Base-by-base conservation (phyloP, 2,329 filamentous ascomycete genomes). In the Ophiocordyceps robertsii region DNA sequence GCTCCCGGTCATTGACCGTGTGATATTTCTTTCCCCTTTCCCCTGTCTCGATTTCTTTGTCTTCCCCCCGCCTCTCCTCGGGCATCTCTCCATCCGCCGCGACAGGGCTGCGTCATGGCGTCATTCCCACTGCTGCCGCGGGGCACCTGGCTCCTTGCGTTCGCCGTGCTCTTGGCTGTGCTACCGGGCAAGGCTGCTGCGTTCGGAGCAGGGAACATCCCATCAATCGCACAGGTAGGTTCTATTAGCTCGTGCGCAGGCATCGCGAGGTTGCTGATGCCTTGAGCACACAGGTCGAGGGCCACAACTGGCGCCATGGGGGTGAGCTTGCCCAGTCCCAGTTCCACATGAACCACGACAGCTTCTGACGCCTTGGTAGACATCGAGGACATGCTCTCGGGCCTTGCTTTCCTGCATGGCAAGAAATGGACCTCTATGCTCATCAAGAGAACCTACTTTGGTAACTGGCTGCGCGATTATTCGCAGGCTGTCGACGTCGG, bases 381-480 rank as follows among this genome's bases (percentile, higher is more conserved):
- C 57, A 87, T 88, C 48, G 82, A 88, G 66, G 85, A 90, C 60
- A 79, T 85, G 64, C 76, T 92, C 53, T 82, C 84, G 61, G 84
- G 78, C 6, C 64, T 90, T 49, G 76, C 81, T 29, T 89, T 86
- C 54, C 71, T 90, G 44, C 73, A 82, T 48, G 84, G 84, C 44
- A 85, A 88, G 58, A 90, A 90, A 66, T 92, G 85, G 85, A 84
- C 82, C 2, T 78, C 78, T 13, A 80, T 84, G 69, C 76, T 84
- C 64, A 72, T 90, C 42, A 82, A 83, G 63, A 73, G 84, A 43
- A 80, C 81, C 29, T 90, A 88, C 63, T 90, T 90, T 66, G 84
- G 85, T 44, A 92, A 92, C 62, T 92, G 85, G 84, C 67, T 90
- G 35, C 75, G 85, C 46, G 85, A 90, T 64, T 92, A 92, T 59